Evolutionary conservation across 768 basidiomycete species (phyloP), one percentile per base, ranked within the genome.

Genomic region (Tylopilus sp.): DNA sequence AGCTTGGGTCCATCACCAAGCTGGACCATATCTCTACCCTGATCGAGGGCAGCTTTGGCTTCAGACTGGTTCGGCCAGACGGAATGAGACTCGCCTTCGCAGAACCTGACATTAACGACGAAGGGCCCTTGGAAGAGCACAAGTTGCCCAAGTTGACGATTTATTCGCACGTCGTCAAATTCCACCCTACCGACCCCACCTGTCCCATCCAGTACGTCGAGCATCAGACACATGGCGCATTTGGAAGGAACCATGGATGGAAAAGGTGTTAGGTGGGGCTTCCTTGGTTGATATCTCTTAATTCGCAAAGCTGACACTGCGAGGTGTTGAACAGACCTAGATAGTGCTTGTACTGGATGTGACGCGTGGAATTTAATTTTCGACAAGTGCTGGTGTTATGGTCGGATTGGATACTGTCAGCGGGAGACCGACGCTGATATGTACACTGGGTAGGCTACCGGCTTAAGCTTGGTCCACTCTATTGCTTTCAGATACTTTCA

Each of bases 51-150:
- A 56, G 49, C 45, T 42, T 60, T 15, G 58, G 49, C 17, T 18
- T 48, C 43, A 50, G 58, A 20, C 3, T 59, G 23, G 57, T 59
- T 28, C 45, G 15, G 6, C 50, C 60, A 20, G 52, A 58, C 6
- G 60, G 53, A 18, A 61, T 39, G 1, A 2, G 0, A 4, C 38
- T 62, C 4, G 60, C 60, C 6, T 18, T n/a, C 18, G 26, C 52
- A 6, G 60, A 50, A 13, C 42, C 48, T 4, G 0, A 4, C 10
- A 6, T 12, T 3, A 17, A 18, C 15, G 0, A 41, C 7, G 12
- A 41, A 21, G 0, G 6, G 2, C 30, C 50, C 0, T 22, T 62
- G 26, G 50, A 61, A 1, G 40, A 20, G n/a, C 15, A 17, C 15
- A 51, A 52, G 40, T 5, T 22, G 6, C 60, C 60, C 6, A 8